Conservation (phyloP, 164 flowering plant species). For the Cinnamomum micranthum region DNA sequence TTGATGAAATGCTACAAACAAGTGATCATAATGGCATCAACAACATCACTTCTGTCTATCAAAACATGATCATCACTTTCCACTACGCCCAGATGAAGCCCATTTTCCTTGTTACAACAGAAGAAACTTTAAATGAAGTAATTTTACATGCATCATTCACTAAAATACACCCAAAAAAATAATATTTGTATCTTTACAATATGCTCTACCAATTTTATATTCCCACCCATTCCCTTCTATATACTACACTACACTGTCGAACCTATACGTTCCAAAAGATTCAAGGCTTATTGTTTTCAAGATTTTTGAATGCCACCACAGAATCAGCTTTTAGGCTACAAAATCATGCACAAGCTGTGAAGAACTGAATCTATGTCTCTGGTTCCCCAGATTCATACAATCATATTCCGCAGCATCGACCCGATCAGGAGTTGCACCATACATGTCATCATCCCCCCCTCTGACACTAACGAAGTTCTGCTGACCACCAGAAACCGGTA, state of each 20-base stretch:
- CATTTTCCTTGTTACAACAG: background rate
- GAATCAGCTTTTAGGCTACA: constrained; percentile 44
- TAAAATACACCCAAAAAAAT: background rate
- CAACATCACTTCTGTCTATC: no score
- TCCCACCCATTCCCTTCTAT: constrained; percentile 39
- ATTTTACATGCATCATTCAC: background rate
- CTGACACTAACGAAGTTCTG: constrained; percentile 46
- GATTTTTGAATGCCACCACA: constrained; percentile 9
- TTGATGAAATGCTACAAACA: no score
- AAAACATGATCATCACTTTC: background rate
- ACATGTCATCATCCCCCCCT: constrained; percentile 41
- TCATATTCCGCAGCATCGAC: constrained; percentile 52
- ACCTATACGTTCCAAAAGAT: constrained; percentile 9
- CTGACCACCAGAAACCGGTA: constrained; percentile 41
- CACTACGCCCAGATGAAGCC: background rate
- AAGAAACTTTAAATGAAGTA: background rate
- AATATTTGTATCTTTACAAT: background rate
- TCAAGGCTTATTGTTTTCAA: constrained; percentile 13
- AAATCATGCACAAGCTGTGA: constrained; percentile 73
- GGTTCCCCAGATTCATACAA: constrained; percentile 47
- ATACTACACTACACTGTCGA: constrained; percentile 34
- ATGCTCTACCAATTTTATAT: background rate
- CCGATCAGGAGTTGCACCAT: constrained; percentile 39
- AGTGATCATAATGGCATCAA: no score
- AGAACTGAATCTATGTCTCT: constrained; percentile 50